Conservation (phyloP, 768 basidiomycete species). For the Artomyces pyxidatus region DNA sequence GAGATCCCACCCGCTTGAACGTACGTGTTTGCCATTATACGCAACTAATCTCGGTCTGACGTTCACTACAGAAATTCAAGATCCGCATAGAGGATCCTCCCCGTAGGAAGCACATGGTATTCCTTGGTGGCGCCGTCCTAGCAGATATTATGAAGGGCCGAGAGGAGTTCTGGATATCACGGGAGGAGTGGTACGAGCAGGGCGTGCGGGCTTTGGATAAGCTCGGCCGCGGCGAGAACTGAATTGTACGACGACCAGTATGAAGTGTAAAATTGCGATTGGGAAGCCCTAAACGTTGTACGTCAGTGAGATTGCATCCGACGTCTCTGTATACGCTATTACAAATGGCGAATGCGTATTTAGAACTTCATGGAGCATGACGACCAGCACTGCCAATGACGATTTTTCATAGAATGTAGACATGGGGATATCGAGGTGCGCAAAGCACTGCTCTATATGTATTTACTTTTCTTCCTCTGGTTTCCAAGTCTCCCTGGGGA, state of each 20-base stretch:
- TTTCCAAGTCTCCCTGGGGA: conserved; percentile 18
- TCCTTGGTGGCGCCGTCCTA: conserved; percentile 96
- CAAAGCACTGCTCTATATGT: no score
- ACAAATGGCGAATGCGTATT: no score
- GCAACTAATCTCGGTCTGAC: background rate
- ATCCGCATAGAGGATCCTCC: conserved; percentile 98
- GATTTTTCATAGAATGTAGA: no score
- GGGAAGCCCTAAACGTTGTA: no score
- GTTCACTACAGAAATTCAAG: conserved; percentile 86
- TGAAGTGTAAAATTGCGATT: conserved; percentile 8
- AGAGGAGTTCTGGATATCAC: conserved; percentile 91
- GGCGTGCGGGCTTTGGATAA: conserved; percentile 79
- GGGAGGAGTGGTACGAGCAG: conserved; percentile 94
- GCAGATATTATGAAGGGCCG: conserved; percentile 98
- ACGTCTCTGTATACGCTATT: no score
- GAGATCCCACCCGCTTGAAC: conserved; percentile 77
- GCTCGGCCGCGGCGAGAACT: conserved; percentile 58
- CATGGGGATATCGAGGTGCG: no score
- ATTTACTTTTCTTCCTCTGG: conserved; percentile 5
- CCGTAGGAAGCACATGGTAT: conserved; percentile 98
- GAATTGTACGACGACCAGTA: background rate
- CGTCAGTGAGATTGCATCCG: no score
- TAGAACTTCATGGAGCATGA: no score
- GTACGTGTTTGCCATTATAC: conserved; percentile 40
- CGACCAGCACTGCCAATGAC: no score